Evolutionary conservation across 441 rosid species (phyloP), one percentile per base, ranked within the genome.

Genomic region (Daphne laureola): DNA sequence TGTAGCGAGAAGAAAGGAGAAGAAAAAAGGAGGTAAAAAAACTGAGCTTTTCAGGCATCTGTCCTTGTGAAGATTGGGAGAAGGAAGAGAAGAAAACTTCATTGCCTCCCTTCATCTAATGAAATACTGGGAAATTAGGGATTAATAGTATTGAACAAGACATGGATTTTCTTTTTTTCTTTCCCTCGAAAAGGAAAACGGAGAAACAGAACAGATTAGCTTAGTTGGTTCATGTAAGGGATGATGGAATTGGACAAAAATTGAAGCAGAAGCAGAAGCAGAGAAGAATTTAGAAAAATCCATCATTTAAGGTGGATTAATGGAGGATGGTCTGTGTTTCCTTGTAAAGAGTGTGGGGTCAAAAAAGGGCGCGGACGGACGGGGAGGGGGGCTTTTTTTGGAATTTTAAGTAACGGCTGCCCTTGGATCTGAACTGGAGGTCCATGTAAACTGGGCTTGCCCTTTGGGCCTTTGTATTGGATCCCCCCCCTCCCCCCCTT

Each of bases 1-100:
- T 36, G 79, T 73, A 5, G 73, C 55, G 14, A 61, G 67, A 0
- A 76, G 9, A n/a, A 58, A 75, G 62, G 69, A 68, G 16, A 78
- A 51, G 42, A 78, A 58, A 12, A 81, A 72, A 50, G 79, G 75
- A 12, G 57, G 43, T 3, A 59, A 23, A 62, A 59, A 79, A 13
- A 65, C 61, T 66, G 43, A 63, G 52, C 38, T 31, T 31, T 54
- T 62, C 3, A 57, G 50, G 55, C 80, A 75, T 69, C 65, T 74
- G 40, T 65, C 69, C 56, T 18, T 59, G 58, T 58, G 16, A 36
- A 46, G 50, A 17, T 57, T 41, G 23, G 61, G 49, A 5, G 61
- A 46, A 5, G 49, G 41, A 42, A 52, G 54, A 14, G 64, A 45
- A 43, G 58, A 52, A 27, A 38, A 53, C 51, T 59, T 69, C 72